These are phyloP conservation scores for Avena sativa DNA, from an alignment of 176 grass and related monocot genomes.

Conservation along the genomic window DNA sequence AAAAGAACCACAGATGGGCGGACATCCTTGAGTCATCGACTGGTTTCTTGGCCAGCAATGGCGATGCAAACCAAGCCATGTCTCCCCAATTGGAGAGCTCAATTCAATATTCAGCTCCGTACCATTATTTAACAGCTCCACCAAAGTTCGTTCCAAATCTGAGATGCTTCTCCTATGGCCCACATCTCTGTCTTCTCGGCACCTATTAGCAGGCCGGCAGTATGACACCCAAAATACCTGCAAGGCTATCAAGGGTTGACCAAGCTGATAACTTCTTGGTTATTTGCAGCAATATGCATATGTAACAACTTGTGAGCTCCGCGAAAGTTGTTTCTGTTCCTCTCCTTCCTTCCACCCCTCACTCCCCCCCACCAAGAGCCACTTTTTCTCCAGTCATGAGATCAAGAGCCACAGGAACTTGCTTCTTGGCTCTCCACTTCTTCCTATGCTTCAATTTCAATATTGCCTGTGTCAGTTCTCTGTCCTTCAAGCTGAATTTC, in stretches of 20 bases:
- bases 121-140: slow-evolving; percentile 39
- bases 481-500: slow-evolving; percentile 63
- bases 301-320: slow-evolving; percentile 34
- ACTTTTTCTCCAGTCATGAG: slow-evolving; percentile 46
- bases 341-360: background rate
- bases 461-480: slow-evolving; percentile 10
- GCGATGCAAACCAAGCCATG: slow-evolving; percentile 48
- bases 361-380: background rate
- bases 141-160: slow-evolving; percentile 30
- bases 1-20: background rate
- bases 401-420: slow-evolving; percentile 35
- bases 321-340: slow-evolving; percentile 19
- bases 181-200: slow-evolving; percentile 39
- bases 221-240: slow-evolving; percentile 7
- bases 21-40: slow-evolving; percentile 20
- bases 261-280: slow-evolving; percentile 23
- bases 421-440: slow-evolving; percentile 42
- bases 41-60: slow-evolving; percentile 39
- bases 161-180: slow-evolving; percentile 29
- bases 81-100: slow-evolving; percentile 13
- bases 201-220: slow-evolving; percentile 36
- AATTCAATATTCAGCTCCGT: slow-evolving; percentile 9
- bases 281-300: slow-evolving; percentile 39
- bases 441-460: slow-evolving; percentile 9
- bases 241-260: slow-evolving; percentile 33